These are phyloP conservation scores for Gracilaria vermiculophylla DNA, from an alignment of 23 red algal species.

Conservation along the genomic window DNA sequence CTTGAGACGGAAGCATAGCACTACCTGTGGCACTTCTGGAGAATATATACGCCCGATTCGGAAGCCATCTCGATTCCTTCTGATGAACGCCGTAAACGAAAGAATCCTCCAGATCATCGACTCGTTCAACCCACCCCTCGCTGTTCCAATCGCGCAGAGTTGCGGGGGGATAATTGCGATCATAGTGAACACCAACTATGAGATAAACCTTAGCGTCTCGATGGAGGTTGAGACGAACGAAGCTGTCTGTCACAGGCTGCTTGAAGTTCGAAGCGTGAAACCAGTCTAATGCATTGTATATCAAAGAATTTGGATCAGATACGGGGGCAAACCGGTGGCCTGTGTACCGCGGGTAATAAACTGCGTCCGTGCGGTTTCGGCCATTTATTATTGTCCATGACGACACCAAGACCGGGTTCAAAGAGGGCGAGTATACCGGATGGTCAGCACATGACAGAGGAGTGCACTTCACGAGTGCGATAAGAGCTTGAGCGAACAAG, in stretches of 20 bases:
- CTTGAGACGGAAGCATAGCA: background rate
- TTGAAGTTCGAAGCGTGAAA: conserved; percentile 15
- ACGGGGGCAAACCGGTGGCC: conserved; percentile 2
- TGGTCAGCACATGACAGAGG: conserved; percentile 8
- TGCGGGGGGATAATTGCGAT: background rate
- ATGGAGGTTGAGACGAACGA: conserved; percentile 39
- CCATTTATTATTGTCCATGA: conserved; percentile 7
- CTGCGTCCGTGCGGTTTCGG: background rate
- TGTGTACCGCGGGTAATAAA: conserved; percentile 1
- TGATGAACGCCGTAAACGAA: conserved; percentile 40
- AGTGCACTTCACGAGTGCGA: background rate
- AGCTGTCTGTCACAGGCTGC: background rate
- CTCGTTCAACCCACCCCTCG: conserved; percentile 14
- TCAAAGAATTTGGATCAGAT: background rate
- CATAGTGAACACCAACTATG: background rate
- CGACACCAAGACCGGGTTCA: conserved; percentile 20
- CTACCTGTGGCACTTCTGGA: background rate
- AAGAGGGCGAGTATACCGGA: background rate
- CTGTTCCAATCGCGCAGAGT: conserved; percentile 16
- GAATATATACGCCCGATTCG: conserved; percentile 13
- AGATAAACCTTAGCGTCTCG: conserved; percentile 17
- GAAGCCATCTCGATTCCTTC: conserved; percentile 14
- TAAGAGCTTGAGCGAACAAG: background rate
- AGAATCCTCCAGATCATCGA: conserved; percentile 15
- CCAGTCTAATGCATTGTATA: conserved; percentile 26